A percentile compares a stretch with the other conserved stretches of the same genome.
Evolutionary conservation across 805 yeast genomes (phyloP).

Genomic region (Ogataea parapolymorpha): DNA sequence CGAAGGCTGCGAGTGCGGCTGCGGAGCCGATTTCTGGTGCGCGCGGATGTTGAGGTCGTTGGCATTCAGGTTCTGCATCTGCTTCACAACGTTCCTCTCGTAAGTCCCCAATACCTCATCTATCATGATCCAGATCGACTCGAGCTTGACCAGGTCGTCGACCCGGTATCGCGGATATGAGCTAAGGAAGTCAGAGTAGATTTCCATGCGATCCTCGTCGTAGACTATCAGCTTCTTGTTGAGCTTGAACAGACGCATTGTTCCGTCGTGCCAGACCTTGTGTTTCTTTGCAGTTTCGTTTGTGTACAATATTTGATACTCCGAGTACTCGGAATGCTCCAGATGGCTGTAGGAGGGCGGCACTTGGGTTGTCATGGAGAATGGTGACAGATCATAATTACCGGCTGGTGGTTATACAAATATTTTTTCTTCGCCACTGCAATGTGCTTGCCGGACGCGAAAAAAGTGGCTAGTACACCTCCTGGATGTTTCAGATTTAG

Average conservation of each 20-base stretch:
- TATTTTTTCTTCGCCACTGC: neutral
- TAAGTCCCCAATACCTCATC: slow-evolving; percentile 31
- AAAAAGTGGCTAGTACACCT: slow-evolving; percentile 7
- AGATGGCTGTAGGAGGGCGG: slow-evolving; percentile 20
- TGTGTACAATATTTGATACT: slow-evolving; percentile 46
- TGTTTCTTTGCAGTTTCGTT: slow-evolving; percentile 42
- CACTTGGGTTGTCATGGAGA: slow-evolving; percentile 12
- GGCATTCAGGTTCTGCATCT: slow-evolving; percentile 13
- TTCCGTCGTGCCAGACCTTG: slow-evolving; percentile 54
- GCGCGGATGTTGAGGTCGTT: slow-evolving; percentile 16
- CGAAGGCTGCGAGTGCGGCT: slow-evolving; percentile 4
- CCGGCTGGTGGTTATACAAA: slow-evolving; percentile 4
- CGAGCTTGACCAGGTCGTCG: slow-evolving; percentile 26
- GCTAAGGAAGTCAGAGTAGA: slow-evolving; percentile 27
- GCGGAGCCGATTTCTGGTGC: neutral
- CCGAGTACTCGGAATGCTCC: slow-evolving; percentile 41
- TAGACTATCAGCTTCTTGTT: slow-evolving; percentile 46
- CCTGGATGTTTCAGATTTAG: slow-evolving; percentile 14
- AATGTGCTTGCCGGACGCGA: slow-evolving; percentile 7
- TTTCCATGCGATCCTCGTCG: slow-evolving; percentile 30
- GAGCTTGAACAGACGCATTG: slow-evolving; percentile 41
- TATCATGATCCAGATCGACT: slow-evolving; percentile 25
- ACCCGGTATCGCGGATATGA: slow-evolving; percentile 35
- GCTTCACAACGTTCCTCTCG: slow-evolving; percentile 37
- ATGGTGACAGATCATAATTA: slow-evolving; percentile 3